Percentiles rank a stretch among this genome's conserved stretches.
phyloP scores from a whole-genome alignment of 179 eudicot genomes.

The Silene vulgaris region DNA sequence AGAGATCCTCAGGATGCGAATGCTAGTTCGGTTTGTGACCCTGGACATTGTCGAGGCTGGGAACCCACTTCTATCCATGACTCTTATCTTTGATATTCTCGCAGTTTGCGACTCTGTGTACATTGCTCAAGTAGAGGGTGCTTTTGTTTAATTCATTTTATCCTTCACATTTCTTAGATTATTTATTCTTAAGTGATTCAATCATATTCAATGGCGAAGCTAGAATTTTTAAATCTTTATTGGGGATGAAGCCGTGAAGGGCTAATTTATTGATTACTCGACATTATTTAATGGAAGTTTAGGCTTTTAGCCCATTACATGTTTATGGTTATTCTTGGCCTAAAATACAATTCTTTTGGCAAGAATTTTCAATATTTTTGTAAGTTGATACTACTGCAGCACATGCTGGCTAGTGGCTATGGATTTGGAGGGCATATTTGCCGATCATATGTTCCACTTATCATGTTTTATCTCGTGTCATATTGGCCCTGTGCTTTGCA shows the following conservation, averaged over 20 bases:
- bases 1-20: slow-evolving; percentile 61
- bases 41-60: background rate
- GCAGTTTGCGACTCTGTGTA: background rate
- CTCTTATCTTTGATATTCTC: background rate
- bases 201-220: background rate
- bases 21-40: slow-evolving; percentile 35
- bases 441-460: no score
- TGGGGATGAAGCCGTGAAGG: background rate
- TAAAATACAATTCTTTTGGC: no score
- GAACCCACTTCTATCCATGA: background rate
- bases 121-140: background rate
- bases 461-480: no score
- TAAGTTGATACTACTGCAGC: no score
- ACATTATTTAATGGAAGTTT: background rate
- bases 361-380: no score
- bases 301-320: no score
- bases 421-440: no score
- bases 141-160: background rate
- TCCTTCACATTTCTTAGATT: background rate
- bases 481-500: no score
- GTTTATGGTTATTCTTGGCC: no score
- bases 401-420: no score
- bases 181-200: background rate
- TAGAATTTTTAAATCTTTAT: background rate
- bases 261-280: background rate